Percentiles rank a stretch among this genome's conserved stretches.
Evolutionary conservation across 139 green algal genomes (phyloP).

Genomic region (Asterochloris erici): DNA sequence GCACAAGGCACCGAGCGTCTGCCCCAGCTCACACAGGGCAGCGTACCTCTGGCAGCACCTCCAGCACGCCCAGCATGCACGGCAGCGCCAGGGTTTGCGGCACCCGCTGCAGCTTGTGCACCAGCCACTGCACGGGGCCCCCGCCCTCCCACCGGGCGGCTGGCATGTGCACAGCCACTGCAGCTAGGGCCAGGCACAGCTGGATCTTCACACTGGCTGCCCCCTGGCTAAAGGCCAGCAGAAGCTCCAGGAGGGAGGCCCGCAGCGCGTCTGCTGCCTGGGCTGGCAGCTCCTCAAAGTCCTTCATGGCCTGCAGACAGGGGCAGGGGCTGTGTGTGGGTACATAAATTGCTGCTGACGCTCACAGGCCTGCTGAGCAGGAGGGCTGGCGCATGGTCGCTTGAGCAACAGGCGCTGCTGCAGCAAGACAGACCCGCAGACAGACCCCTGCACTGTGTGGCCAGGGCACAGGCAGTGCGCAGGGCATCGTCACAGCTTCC

Average conservation of each 20-base stretch:
- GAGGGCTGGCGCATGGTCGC: background rate
- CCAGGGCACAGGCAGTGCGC: no score
- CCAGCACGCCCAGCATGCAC: slow-evolving; percentile 86
- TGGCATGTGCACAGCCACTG: slow-evolving; percentile 72
- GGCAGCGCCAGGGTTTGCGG: slow-evolving; percentile 44
- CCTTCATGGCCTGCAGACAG: slow-evolving; percentile 53
- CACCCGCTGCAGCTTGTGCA: slow-evolving; percentile 26
- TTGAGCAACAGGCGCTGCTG: background rate
- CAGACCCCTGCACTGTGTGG: background rate
- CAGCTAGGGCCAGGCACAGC: slow-evolving; percentile 83
- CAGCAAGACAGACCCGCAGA: background rate
- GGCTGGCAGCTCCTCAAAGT: slow-evolving; percentile 88
- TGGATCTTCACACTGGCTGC: slow-evolving; percentile 72
- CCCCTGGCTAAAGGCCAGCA: slow-evolving; percentile 58
- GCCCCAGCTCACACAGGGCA: background rate
- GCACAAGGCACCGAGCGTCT: no score
- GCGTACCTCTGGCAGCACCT: slow-evolving; percentile 74
- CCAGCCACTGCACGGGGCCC: slow-evolving; percentile 40
- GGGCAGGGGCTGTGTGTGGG: background rate
- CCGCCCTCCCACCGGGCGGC: slow-evolving; percentile 52
- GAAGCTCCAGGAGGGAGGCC: slow-evolving; percentile 70
- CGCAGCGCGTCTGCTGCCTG: slow-evolving; percentile 53
- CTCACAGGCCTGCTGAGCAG: background rate
- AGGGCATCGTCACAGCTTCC: no score
- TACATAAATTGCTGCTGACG: background rate